Conservation (phyloP, 441 rosid genomes). For the Euphorbia corollata region DNA sequence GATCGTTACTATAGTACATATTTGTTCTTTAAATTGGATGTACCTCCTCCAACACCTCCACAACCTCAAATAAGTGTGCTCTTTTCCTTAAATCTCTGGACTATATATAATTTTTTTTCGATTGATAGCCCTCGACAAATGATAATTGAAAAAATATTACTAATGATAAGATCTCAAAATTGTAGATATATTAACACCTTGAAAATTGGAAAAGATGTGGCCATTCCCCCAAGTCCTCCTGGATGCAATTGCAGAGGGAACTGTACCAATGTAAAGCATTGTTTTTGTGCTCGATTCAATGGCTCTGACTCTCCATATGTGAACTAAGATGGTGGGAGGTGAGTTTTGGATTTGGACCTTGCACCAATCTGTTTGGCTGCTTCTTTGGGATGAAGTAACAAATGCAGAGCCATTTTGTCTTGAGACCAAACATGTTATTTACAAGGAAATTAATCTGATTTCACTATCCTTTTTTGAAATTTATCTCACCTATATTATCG, state of each 20-base stretch:
- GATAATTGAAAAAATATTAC: not conserved
- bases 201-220: conserved; percentile 30
- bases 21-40: conserved; percentile 4
- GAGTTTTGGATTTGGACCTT: conserved; percentile 18
- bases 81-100: not conserved
- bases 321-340: conserved; percentile 45
- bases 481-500: not conserved
- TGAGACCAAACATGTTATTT: not conserved
- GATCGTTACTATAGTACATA: not conserved
- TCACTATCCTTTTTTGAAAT: not conserved
- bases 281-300: conserved; percentile 52
- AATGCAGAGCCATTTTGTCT: not conserved
- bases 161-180: conserved; percentile 15
- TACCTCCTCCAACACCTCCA: not conserved
- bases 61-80: not conserved
- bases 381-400: conserved; percentile 8
- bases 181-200: conserved; percentile 38
- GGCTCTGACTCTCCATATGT: conserved; percentile 52
- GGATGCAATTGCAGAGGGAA: conserved; percentile 47
- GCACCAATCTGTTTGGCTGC: not conserved
- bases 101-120: not conserved
- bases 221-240: conserved; percentile 28
- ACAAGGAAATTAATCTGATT: not conserved
- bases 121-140: conserved; percentile 2
- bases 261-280: conserved; percentile 35